Base-by-base conservation (phyloP, 768 basidiomycete genomes). In the Hypholoma fasciculare region DNA sequence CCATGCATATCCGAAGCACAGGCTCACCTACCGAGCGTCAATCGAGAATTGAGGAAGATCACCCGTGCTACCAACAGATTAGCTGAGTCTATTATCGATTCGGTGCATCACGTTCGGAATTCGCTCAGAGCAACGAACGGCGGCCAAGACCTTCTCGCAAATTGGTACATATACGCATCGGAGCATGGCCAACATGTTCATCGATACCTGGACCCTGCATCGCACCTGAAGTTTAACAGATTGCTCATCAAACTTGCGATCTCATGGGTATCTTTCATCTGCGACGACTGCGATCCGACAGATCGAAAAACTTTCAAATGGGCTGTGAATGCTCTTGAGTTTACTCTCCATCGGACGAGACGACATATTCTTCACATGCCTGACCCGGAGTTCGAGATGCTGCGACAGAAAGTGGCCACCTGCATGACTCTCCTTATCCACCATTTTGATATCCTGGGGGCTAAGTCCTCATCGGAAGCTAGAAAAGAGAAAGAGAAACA, bases 361-460 rank as follows among this genome's bases (percentile, higher is more conserved):
- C 87, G 92, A 55, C 92, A 90, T 70, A 98, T 99, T 64, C 81
- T 97, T 11, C 88, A 96, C 23, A 82, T 98, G 52, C 89, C 92
- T 12, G 83, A 86, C 57, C 85, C 89, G 58, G 93, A 99, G 71
- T 99, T 99, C 70, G 87, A 91, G 66, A 84, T 92, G 76, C 78
- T 99, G 36, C 84, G 92, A 46, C 87, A 90, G 65, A 94, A 94
- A 72, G 96, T 99, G 38, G 95, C 94, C 14, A 90, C 84, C 65
- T 98, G 96, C 68, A 96, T 98, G 88, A 95, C 92, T 0, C 81
- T 98, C n/a, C 82, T 99, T 55, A 95, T 97, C 67, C 88, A 89
- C 54, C 97, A 98, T 71, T 98, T 99, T 69, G 97, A 99, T 74
- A 96, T 99, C 65, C 84, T 99, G 30, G 97, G 97, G 38, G 97